These are phyloP conservation scores for Cyberlindnera xylosilytica DNA, from an alignment of 805 yeast species.

Conservation along the genomic window DNA sequence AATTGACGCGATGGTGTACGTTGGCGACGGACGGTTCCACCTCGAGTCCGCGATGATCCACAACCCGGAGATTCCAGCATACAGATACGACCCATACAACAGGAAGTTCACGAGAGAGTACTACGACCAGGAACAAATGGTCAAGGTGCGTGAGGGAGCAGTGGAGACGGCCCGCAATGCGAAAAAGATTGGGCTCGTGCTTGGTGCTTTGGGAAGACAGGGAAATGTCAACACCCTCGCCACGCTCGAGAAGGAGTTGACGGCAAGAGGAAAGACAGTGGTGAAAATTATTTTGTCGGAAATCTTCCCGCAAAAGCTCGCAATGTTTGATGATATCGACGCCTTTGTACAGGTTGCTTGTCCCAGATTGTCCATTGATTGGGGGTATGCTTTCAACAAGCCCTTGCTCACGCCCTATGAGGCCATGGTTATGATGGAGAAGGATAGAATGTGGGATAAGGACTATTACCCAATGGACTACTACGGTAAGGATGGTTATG, in stretches of 20 bases:
- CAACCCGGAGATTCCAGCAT: constrained; percentile 90
- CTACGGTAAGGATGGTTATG: constrained; percentile 85
- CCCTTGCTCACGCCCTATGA: constrained; percentile 95
- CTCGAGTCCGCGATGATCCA: constrained; percentile 96
- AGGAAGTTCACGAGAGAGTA: constrained; percentile 85
- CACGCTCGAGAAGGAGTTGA: constrained; percentile 55
- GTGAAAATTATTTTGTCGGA: constrained; percentile 86
- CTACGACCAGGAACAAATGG: constrained; percentile 84
- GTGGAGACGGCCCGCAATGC: constrained; percentile 57
- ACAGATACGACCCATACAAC: constrained; percentile 91
- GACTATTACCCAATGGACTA: constrained; percentile 93
- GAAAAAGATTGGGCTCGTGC: constrained; percentile 72
- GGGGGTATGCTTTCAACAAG: constrained; percentile 96
- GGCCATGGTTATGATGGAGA: constrained; percentile 82
- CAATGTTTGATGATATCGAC: constrained; percentile 90
- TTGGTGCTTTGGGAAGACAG: constrained; percentile 95
- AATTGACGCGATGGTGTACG: constrained; percentile 77
- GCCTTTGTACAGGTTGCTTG: constrained; percentile 98
- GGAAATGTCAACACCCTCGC: constrained; percentile 80
- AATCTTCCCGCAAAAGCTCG: constrained; percentile 86
- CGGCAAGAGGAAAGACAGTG: constrained; percentile 56
- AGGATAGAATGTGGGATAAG: constrained; percentile 63
- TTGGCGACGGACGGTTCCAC: constrained; percentile 97
- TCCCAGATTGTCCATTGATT: constrained; percentile 91
- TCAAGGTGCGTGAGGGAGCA: constrained; percentile 70